Evolutionary conservation across 495 filamentous ascomycete genomes (phyloP), one percentile per base, ranked within the genome.

Genomic region (Penicillium crystallinum): DNA sequence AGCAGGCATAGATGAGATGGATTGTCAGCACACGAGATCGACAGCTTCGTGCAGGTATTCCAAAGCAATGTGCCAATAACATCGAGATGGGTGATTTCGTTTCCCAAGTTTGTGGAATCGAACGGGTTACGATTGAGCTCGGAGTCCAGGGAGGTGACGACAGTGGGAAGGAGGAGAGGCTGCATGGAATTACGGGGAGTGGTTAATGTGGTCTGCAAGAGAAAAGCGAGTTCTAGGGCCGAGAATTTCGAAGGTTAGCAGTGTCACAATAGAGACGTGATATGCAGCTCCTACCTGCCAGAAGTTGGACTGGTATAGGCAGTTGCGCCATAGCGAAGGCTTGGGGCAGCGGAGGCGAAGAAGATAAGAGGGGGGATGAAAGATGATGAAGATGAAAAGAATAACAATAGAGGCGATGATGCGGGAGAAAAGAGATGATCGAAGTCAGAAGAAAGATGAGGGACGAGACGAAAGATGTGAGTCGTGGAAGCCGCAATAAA

Each of bases 1-100:
- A 47, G 23, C 2, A 25, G 11, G 17, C 21, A 27, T 35, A 23
- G 2, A 6, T 18, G 23, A 38, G 56, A 29, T 10, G 17, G 23
- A 36, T 43, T 14, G 10, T 34, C 2, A 0, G 18, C 4, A 10
- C 1, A 9, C 0, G n/a, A 27, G 10, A 8, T 21, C 37, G 54
- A 43, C 4, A 59, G 40, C 27, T 57, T 41, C 21, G 49, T 18
- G 46, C 65, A 70, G 9, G 29, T 44, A 49, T 71, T 73, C 70
- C 70, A 73, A 14, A 73, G 43, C 23, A 46, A 54, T 4, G 68
- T 71, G 1, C 71, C 77, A 35, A 53, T 44, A 14, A 49, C 44
- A 46, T 76, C 73, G 19, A 78, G 55, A 14, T n/a, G 14, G 34
- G n/a, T 36, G n/a, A 5, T 15, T 36, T 4, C 34, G 4, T 2